Percentiles rank a stretch among this genome's conserved stretches.
Evolutionary conservation across 75 land plant species (phyloP).

Genomic region (Isoetes taiwanensis): DNA sequence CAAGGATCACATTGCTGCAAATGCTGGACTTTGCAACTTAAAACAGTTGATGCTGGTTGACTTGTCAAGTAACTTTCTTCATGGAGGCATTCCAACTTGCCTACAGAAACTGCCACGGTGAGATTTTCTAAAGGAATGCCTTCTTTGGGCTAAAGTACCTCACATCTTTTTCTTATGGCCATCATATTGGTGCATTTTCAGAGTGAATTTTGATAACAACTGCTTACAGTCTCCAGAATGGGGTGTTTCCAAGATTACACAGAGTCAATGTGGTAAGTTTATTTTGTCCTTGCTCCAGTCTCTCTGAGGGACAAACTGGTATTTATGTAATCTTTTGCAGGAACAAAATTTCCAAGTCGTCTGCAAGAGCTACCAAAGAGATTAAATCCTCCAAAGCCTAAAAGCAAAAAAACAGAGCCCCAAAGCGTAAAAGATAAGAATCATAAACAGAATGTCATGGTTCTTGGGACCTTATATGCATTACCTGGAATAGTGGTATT

Average conservation of each 20-base stretch:
- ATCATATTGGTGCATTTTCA: neutral
- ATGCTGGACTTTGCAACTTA: conserved; percentile 9
- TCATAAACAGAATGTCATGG: neutral
- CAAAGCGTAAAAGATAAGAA: neutral
- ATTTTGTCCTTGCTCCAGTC: too few species aligned
- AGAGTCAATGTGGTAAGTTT: neutral
- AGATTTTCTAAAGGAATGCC: neutral
- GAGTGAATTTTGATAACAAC: neutral
- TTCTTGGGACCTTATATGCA: neutral
- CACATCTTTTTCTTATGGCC: too few species aligned
- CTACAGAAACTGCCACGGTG: conserved; percentile 4
- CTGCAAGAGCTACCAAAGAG: too few species aligned
- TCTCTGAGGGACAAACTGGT: too few species aligned
- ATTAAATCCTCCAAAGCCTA: neutral
- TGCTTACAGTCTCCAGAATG: neutral
- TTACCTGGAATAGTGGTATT: neutral
- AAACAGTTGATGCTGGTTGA: neutral
- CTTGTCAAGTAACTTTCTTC: conserved; percentile 8
- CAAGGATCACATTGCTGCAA: too few species aligned
- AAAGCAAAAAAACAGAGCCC: neutral
- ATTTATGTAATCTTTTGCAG: too few species aligned
- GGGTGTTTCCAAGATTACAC: neutral
- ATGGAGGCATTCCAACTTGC: neutral
- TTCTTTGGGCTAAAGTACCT: neutral
- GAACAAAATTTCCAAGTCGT: too few species aligned